Conservation (phyloP, 2,329 filamentous ascomycete species). For the Diaporthe ampelina region DNA sequence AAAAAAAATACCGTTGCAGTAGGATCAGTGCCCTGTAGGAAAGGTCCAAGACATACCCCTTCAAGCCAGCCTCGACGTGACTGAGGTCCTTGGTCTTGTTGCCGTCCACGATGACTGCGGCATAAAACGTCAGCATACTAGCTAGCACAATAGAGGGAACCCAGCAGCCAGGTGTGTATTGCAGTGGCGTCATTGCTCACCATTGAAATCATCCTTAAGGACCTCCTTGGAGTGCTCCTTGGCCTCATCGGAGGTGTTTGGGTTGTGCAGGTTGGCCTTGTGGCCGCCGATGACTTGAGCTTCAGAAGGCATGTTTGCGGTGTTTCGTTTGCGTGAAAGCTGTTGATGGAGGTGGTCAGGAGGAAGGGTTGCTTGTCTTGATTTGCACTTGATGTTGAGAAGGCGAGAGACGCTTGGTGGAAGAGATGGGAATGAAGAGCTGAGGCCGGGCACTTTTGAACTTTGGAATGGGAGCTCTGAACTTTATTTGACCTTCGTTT, state of each 20-base stretch:
- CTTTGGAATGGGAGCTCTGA: neutral
- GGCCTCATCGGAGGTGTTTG: conserved; percentile 67
- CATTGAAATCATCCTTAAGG: conserved; percentile 64
- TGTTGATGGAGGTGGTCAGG: neutral
- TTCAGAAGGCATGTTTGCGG: conserved; percentile 61
- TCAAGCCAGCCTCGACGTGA: conserved; percentile 66
- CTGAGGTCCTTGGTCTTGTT: conserved; percentile 64
- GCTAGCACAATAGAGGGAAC: too few relatives aligned
- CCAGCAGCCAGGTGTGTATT: neutral
- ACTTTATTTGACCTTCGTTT: neutral
- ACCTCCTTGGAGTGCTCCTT: conserved; percentile 68
- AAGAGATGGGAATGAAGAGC: neutral
- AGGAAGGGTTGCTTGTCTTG: neutral
- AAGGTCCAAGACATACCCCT: conserved; percentile 57
- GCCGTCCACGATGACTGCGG: conserved; percentile 51
- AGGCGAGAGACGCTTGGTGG: neutral
- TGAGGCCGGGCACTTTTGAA: neutral
- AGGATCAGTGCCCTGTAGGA: too few relatives aligned
- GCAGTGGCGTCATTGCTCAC: conserved; percentile 51
- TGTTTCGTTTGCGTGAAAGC: neutral
- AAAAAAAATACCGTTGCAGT: too few relatives aligned
- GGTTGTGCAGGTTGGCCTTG: conserved; percentile 71
- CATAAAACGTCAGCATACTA: neutral
- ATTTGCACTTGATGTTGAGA: neutral
- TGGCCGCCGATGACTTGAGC: conserved; percentile 69